Base-by-base conservation (phyloP, 352 stramenopile genomes). In the Phytopythium montanum region DNA sequence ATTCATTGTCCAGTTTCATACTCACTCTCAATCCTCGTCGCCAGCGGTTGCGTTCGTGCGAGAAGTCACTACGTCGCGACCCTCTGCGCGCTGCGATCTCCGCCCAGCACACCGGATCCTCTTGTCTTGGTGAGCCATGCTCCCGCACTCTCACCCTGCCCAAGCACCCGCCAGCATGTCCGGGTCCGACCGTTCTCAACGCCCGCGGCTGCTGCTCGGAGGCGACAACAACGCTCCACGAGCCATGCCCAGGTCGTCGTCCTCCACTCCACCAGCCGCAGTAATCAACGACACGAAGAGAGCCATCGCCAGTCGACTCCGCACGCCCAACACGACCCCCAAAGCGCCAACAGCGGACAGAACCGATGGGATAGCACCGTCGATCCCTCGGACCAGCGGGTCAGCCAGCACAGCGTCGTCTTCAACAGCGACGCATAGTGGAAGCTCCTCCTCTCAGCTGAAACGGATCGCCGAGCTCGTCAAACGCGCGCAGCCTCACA, bases 401-500 rank as follows among this genome's bases (percentile, higher is more conserved):
- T 2, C 1, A 19, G 14, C 18, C 2, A 41, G 29, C 0, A 23
- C 31, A 2, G 3, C n/a, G 10, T 41, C 23, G 10, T 56, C 51
- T 8, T 56, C 51, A 23, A 45, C 33, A 19, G 21, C 25, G 2
- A 34, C 25, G 14, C 25, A 12, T 3, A 21, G 51, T 23, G 25
- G 51, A 23, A 16, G 50, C 13, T 14, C 51, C 14, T 14, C 51
- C 14, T 33, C 21, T 5, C 51, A 23, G 13, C 31, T 25, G n/a
- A 56, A 46, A 21, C 51, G 51, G 9, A 62, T 75, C 16, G 68
- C 79, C 21, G 75, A 84, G 25, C 39, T 88, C 1, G 73, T 88
- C 31, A 73, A 73, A 52, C 79, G 73, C 26, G 60, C 75, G 23
- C 73, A 85, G 58, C 73, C 76, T 2, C 76, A 88, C 52, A 74